Percentiles rank a stretch among this genome's conserved stretches.
phyloP scores from a whole-genome alignment of 306 rosid species.

The Vigna unguiculata region DNA sequence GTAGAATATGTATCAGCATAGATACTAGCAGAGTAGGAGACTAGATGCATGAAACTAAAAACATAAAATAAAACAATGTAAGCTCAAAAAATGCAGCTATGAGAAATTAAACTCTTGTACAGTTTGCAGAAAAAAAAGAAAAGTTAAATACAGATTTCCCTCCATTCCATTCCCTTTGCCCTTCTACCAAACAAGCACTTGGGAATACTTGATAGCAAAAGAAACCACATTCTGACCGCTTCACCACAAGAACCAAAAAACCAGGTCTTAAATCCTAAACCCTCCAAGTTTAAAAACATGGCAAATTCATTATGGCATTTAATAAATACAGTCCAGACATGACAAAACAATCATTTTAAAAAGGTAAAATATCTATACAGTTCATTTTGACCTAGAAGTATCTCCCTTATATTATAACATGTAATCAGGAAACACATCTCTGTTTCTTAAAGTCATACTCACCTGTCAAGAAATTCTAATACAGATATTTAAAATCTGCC shows the following conservation, averaged over 20 bases:
- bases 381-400: not conserved
- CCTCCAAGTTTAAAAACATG: constrained; percentile 10
- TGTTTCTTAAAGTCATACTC: constrained; percentile 1
- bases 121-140: no score
- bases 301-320: not conserved
- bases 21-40: not conserved
- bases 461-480: not conserved
- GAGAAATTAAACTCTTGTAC: not conserved
- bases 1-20: not conserved
- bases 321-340: not conserved
- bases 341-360: not conserved
- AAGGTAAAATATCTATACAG: not conserved
- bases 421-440: not conserved
- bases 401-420: not conserved
- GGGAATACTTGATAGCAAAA: not conserved
- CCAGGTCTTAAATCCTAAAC: not conserved
- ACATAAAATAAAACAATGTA: not conserved
- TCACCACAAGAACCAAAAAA: constrained; percentile 3
- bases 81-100: not conserved
- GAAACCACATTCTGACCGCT: not conserved
- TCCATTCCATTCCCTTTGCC: not conserved
- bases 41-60: constrained; percentile 15
- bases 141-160: not conserved
- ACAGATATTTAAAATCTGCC: constrained; percentile 2
- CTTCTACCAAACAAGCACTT: constrained; percentile 16